phyloP scores from a whole-genome alignment of 208 protist genomes.

The Trypanosoma mega region DNA sequence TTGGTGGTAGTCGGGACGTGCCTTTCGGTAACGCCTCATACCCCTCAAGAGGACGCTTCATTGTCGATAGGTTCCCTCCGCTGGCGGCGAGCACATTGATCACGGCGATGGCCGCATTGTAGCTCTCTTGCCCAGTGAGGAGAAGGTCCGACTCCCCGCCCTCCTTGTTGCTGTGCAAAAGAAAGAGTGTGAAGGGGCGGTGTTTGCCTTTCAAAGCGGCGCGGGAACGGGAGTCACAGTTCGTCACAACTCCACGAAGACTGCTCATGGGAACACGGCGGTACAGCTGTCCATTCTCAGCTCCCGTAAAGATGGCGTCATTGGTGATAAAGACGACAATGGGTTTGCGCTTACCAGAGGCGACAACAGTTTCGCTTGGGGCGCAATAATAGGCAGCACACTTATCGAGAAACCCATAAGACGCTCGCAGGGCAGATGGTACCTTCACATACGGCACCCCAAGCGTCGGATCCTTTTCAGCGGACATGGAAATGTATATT shows the following conservation, averaged over 20 bases:
- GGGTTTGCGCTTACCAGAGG: not conserved
- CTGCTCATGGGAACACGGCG: conserved; percentile 1
- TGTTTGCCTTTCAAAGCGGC: not conserved
- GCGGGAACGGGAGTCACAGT: not conserved
- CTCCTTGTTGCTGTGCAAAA: not conserved
- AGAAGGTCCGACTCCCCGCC: conserved; percentile 3
- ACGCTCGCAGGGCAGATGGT: not conserved
- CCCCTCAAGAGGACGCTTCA: not conserved
- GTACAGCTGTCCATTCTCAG: conserved; percentile 1
- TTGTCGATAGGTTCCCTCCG: not conserved
- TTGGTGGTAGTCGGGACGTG: not conserved
- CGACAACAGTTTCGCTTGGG: not conserved
- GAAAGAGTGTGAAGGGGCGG: conserved; percentile 1
- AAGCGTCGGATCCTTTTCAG: not conserved
- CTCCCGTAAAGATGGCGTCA: conserved; percentile 4
- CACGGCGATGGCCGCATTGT: not conserved
- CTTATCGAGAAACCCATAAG: conserved; percentile 9
- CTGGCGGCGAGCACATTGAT: not conserved
- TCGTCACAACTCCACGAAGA: conserved; percentile 3
- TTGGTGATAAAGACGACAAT: conserved; percentile 4
- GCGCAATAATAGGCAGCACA: conserved; percentile 14
- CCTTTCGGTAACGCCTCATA: not conserved
- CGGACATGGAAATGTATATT: too few species aligned
- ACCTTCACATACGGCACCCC: conserved; percentile 3
- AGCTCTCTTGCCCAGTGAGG: not conserved